Evolutionary conservation across 768 basidiomycete species (phyloP).

Genomic region (Lepiota brunneoincarnata): DNA sequence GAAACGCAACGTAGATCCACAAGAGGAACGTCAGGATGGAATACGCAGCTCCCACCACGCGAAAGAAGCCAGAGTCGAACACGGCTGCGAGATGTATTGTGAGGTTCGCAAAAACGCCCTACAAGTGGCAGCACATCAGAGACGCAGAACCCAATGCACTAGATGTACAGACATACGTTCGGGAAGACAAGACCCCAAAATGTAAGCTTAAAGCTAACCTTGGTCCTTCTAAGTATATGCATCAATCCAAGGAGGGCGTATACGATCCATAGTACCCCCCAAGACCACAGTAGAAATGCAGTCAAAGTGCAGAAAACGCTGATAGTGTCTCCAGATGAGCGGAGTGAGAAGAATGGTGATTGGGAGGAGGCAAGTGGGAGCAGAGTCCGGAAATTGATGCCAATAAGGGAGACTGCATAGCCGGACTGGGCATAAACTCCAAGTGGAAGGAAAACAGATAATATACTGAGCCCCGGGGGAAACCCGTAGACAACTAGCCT

Average conservation of each 20-base stretch:
- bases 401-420: conserved; percentile 53
- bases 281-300: conserved; percentile 56
- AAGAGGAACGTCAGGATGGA: conserved; percentile 46
- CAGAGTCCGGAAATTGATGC: conserved; percentile 39
- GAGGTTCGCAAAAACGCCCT: conserved; percentile 60
- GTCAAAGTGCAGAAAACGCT: conserved; percentile 43
- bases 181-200: conserved; percentile 76
- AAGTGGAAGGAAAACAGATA: conserved; percentile 70
- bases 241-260: conserved; percentile 51
- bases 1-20: conserved; percentile 47
- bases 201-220: conserved; percentile 50
- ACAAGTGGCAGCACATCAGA: background rate
- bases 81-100: conserved; percentile 49
- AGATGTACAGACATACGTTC: conserved; percentile 37
- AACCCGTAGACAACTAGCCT: conserved; percentile 58
- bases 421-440: conserved; percentile 74
- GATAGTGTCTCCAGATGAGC: conserved; percentile 32
- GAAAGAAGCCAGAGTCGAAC: conserved; percentile 54
- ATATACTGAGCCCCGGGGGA: conserved; percentile 41
- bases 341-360: conserved; percentile 32
- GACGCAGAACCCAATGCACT: background rate
- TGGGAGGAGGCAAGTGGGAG: conserved; percentile 29
- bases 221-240: conserved; percentile 35
- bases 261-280: conserved; percentile 62
- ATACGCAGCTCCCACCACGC: conserved; percentile 56